A percentile compares a stretch with the other conserved stretches of the same genome.
phyloP scores from a whole-genome alignment of 306 rosid genomes.

The Neltuma alba region DNA sequence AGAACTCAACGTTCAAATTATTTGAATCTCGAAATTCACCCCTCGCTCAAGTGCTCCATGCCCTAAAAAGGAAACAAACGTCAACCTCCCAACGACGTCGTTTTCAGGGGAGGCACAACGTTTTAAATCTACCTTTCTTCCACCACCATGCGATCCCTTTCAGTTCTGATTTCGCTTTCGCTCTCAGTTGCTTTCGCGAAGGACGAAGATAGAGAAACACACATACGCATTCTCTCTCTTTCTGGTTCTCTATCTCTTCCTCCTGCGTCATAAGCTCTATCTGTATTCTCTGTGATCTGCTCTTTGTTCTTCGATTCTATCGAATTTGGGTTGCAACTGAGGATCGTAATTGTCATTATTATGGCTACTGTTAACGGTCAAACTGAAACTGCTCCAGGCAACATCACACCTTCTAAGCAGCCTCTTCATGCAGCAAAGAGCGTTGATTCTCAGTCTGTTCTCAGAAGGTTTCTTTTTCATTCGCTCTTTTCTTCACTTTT shows the following conservation, averaged over 20 bases:
- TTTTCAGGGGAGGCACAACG: background rate
- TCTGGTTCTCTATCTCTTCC: background rate
- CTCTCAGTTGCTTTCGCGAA: background rate
- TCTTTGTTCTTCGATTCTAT: background rate
- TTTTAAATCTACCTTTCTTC: background rate
- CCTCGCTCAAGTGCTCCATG: background rate
- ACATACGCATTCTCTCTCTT: background rate
- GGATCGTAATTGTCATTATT: background rate
- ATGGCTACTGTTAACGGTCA: slow-evolving; percentile 69
- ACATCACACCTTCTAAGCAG: slow-evolving; percentile 54
- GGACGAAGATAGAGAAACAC: background rate
- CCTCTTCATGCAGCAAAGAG: slow-evolving; percentile 55
- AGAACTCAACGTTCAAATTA: background rate
- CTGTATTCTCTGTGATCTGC: background rate
- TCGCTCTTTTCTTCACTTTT: background rate
- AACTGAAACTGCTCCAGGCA: slow-evolving; percentile 48
- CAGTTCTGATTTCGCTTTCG: background rate
- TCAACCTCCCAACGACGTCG: background rate
- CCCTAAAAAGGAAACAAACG: background rate
- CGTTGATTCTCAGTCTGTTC: slow-evolving; percentile 86
- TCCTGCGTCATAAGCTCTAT: background rate
- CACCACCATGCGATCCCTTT: background rate
- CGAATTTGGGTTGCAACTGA: background rate
- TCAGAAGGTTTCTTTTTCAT: slow-evolving; percentile 52
- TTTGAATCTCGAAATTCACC: background rate